Conservation (phyloP, 2,329 filamentous ascomycete species). For the Beauveria scarabaeidicola region DNA sequence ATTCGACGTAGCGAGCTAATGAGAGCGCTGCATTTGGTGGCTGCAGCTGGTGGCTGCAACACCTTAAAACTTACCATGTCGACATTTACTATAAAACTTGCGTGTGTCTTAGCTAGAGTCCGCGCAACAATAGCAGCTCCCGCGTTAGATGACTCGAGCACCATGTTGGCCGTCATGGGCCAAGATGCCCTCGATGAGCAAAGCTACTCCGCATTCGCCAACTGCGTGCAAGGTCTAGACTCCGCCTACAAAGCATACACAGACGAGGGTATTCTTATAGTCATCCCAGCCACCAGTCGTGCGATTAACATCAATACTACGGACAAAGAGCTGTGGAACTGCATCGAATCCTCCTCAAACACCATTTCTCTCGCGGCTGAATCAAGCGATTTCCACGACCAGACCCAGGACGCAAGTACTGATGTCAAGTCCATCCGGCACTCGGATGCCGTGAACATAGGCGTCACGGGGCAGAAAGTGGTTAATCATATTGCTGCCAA, state of each 20-base stretch:
- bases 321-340: slow-evolving; percentile 1
- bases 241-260: not conserved
- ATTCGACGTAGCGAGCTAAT: no score
- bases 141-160: not conserved
- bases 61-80: not conserved
- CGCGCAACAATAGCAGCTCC: not conserved
- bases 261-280: not conserved
- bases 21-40: no score
- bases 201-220: not conserved
- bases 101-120: not conserved
- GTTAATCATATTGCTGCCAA: not conserved
- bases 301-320: not conserved
- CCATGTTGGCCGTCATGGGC: not conserved
- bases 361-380: slow-evolving; percentile 2
- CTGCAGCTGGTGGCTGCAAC: no score
- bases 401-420: not conserved
- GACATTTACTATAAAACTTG: not conserved
- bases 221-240: not conserved
- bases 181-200: not conserved
- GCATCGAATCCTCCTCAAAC: not conserved
- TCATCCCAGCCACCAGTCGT: slow-evolving; percentile 1
- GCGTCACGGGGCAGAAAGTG: not conserved
- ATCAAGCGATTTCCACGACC: slow-evolving; percentile 2
- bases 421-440: not conserved
- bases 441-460: not conserved